These are phyloP conservation scores for Parachaetomium inaequale DNA, from an alignment of 495 filamentous ascomycete species.

Conservation along the genomic window DNA sequence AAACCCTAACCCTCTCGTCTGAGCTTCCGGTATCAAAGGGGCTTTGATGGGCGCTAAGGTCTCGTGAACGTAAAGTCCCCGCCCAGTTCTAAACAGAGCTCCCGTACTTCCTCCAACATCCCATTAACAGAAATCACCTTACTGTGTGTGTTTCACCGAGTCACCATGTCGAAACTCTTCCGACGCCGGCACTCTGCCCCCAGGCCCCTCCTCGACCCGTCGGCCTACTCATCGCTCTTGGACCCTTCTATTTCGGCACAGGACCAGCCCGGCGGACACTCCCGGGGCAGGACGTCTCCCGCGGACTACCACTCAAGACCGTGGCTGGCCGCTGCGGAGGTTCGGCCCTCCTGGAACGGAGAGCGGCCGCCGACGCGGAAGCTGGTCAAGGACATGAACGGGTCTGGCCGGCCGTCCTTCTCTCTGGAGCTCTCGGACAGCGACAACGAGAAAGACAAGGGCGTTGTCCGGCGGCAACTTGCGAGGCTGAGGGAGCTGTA, in stretches of 20 bases:
- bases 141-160: neutral
- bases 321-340: conserved; percentile 27
- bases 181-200: conserved; percentile 9
- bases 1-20: conserved; percentile 11
- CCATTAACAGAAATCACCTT: neutral
- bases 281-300: conserved; percentile 4
- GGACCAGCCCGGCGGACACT: neutral
- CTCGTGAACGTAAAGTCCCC: neutral
- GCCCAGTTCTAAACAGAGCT: neutral
- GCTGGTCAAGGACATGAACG: conserved; percentile 31
- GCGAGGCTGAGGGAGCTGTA: conserved; percentile 29
- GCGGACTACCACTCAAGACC: conserved; percentile 13
- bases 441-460: conserved; percentile 28
- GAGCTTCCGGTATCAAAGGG: neutral
- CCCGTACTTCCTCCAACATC: neutral
- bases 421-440: conserved; percentile 29
- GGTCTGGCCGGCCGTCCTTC: conserved; percentile 26
- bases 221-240: conserved; percentile 31
- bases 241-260: conserved; percentile 9
- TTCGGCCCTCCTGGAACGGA: conserved; percentile 19
- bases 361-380: conserved; percentile 30
- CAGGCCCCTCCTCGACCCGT: conserved; percentile 10
- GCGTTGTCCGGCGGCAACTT: conserved; percentile 28
- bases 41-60: conserved; percentile 3
- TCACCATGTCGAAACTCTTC: conserved; percentile 27